Evolutionary conservation across 208 protist species (phyloP).

Genomic region (Lotmaria passim): DNA sequence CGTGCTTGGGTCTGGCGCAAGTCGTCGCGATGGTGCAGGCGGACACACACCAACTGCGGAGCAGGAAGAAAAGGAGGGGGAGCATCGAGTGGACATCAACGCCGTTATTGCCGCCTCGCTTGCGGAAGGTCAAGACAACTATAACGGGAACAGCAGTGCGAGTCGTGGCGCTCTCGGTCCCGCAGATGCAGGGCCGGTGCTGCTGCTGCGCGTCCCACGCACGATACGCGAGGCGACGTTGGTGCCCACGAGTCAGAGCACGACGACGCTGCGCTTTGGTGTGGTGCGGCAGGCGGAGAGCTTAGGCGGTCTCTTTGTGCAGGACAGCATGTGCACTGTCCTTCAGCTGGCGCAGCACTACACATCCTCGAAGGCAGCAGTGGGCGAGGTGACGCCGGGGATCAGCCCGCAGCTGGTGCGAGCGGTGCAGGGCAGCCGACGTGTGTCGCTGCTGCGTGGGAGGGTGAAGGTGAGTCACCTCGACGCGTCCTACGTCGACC

Average conservation of each 20-base stretch:
- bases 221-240: conserved; percentile 35
- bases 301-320: conserved; percentile 47
- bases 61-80: neutral
- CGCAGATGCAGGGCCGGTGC: neutral
- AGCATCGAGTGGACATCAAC: conserved; percentile 17
- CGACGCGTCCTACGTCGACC: neutral
- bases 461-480: neutral
- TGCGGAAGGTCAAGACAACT: conserved; percentile 6
- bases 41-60: no score
- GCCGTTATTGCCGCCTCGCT: conserved; percentile 14
- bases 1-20: neutral
- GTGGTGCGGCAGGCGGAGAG: conserved; percentile 47
- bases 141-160: neutral
- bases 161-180: neutral
- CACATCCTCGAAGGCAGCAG: conserved; percentile 23
- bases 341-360: conserved; percentile 65
- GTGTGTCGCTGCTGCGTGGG: conserved; percentile 1
- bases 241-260: conserved; percentile 33
- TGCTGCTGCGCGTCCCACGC: conserved; percentile 12
- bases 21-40: neutral
- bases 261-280: conserved; percentile 22
- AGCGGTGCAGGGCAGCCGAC: conserved; percentile 1
- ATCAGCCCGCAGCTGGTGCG: conserved; percentile 1
- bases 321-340: conserved; percentile 61
- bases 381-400: neutral